These are phyloP conservation scores for Sugiyamaella japonica DNA, from an alignment of 1,139 yeast genomes.

Conservation along the genomic window DNA sequence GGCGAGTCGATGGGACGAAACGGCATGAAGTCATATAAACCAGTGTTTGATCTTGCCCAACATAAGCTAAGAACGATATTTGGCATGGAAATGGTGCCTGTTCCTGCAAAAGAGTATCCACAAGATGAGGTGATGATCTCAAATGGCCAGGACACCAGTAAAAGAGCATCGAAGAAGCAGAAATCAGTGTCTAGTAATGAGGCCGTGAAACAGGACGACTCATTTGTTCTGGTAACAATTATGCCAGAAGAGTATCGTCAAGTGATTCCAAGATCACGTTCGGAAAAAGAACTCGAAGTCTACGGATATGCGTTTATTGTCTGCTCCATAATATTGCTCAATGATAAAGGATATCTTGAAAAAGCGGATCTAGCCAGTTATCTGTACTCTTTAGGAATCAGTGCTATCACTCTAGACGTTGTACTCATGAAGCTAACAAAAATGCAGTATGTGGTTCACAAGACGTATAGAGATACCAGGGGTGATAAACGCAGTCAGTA, in stretches of 20 bases:
- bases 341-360: slow-evolving; percentile 16
- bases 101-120: slow-evolving; percentile 20
- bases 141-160: neutral
- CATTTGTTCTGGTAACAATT: slow-evolving; percentile 16
- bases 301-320: slow-evolving; percentile 21
- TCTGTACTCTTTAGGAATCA: slow-evolving; percentile 8
- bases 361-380: slow-evolving; percentile 7
- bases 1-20: slow-evolving; percentile 1
- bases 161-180: slow-evolving; percentile 1
- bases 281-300: slow-evolving; percentile 18
- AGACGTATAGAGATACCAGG: neutral
- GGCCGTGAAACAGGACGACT: slow-evolving; percentile 1
- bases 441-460: slow-evolving; percentile 11
- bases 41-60: slow-evolving; percentile 13
- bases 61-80: slow-evolving; percentile 13
- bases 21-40: neutral
- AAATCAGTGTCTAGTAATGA: slow-evolving; percentile 2
- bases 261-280: slow-evolving; percentile 8
- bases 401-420: neutral
- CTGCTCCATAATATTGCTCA: slow-evolving; percentile 18
- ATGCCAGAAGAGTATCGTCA: slow-evolving; percentile 17
- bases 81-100: slow-evolving; percentile 19
- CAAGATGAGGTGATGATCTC: slow-evolving; percentile 10
- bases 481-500: slow-evolving; percentile 8
- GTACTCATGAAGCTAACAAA: slow-evolving; percentile 12